Evolutionary conservation across 352 stramenopile genomes (phyloP), one percentile per base, ranked within the genome.

Genomic region (Pilasporangium apinafurcum): DNA sequence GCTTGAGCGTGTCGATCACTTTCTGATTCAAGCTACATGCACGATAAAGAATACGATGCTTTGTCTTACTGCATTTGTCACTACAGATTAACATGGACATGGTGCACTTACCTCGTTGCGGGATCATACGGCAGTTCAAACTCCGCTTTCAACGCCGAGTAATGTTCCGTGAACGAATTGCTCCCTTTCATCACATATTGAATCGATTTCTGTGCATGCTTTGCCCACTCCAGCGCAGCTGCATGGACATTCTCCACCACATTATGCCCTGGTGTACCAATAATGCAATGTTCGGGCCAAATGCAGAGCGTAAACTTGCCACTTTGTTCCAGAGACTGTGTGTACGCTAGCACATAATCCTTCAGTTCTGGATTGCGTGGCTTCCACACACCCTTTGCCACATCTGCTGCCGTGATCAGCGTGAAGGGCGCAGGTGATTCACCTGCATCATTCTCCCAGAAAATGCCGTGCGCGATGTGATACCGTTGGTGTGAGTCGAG

Each of bases 211-310:
- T 62, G 51, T 24, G 65, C 74, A 37, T 59, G 35, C 54, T 79
- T 78, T 36, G 72, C 80, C 93, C 93, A 98, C 26, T 86, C 62
- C 16, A 95, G 43, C 16, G 96, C 70, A 0, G 91, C 93, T 4
- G 70, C 56, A 34, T 83, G 68, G 25, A 99, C 80, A 39, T 65
- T 49, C 6, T 75, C 48, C 17, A 97, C 87, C 2, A 98, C 71
- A 31, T 76, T 83, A 62, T 98, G 92, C 21, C 92, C 92, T 3
- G 56, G 53, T 6, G 85, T 91, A 29, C 94, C 94, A 39, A 98
- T 87, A 26, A 98, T 61, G 70, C 96, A 99, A 63, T 99, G 95
- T 59, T 98, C 95, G 8, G 96, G 95, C 96, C 96, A 99, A 51
- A 98, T 97, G 49, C 72, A 96, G 3, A 98, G 62, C 51, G 66